Evolutionary conservation across 139 green algal genomes (phyloP), one percentile per base, ranked within the genome.

Genomic region (Chlorella sp.): DNA sequence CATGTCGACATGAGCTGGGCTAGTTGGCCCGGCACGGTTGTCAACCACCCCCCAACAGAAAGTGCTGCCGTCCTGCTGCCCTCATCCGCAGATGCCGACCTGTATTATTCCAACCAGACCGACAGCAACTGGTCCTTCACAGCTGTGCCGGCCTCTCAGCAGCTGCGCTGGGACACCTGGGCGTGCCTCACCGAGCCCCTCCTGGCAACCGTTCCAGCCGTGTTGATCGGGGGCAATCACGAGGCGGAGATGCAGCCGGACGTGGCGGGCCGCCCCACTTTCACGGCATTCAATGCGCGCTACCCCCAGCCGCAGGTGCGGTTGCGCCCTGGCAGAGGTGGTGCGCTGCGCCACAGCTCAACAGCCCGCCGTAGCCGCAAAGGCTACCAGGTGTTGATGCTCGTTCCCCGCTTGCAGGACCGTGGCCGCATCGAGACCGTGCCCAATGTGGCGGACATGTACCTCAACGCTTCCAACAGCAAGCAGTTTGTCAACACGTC

Each of bases 131-230:
- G 67, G 67, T 32, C n/a, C 67, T 73, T 40, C 30, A 9, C 36
- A 38, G 40, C n/a, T 36, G n/a, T 38, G 34, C 67, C 34, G 0
- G 40, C 67, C 67, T 44, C 67, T 20, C 67, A 73, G 67, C 67
- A 73, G 67, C 67, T 73, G 67, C 74, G 74, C 41, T 81, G 74
- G 74, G 74, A 81, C 32, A 22, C 74, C 26, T 81, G 48, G 48
- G 74, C 74, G 9, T 48, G 74, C 28, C 48, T 81, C 11, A 81
- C 74, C 22, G 74, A 81, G 48, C 46, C 43, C 16, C 46, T 81
- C 48, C 51, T 81, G 34, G 48, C 74, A 7, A 26, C 6, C 7
- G 74, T 81, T 28, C 74, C 74, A 0, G n/a, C 32, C 3, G 24
- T 81, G 20, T 58, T 44, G 20, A 64, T 81, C 22, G 24, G 11